Conservation (phyloP, 2,329 filamentous ascomycete species). For the Sporothrix luriei region DNA sequence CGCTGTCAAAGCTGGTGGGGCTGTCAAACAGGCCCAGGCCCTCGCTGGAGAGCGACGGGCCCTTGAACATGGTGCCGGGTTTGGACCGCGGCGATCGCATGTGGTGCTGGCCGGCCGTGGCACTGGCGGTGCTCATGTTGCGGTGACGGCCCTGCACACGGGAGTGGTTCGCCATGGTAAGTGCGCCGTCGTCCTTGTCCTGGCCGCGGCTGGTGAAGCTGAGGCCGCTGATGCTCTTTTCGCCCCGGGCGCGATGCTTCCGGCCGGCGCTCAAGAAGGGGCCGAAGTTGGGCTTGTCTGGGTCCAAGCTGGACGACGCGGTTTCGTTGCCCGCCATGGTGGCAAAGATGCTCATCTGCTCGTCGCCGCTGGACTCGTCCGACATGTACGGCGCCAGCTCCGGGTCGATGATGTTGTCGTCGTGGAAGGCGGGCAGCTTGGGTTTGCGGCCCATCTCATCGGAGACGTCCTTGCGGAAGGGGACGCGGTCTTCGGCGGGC, state of each 20-base stretch:
- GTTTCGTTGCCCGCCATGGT: constrained; percentile 68
- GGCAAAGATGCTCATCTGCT: constrained; percentile 84
- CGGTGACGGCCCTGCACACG: constrained; percentile 68
- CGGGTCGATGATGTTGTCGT: constrained; percentile 97
- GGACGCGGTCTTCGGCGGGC: constrained; percentile 75
- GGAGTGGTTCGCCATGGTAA: constrained; percentile 60
- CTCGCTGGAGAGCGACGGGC: constrained; percentile 57
- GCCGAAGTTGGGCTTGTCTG: constrained; percentile 72
- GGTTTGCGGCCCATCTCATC: constrained; percentile 68
- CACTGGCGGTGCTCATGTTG: constrained; percentile 82
- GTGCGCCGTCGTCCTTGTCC: constrained; percentile 63
- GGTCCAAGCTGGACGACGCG: constrained; percentile 68
- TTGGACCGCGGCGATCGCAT: constrained; percentile 71
- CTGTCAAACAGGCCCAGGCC: constrained; percentile 53
- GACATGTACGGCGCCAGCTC: constrained; percentile 95
- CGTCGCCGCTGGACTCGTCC: constrained; percentile 90
- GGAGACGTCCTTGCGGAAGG: constrained; percentile 74
- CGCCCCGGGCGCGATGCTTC: constrained; percentile 74
- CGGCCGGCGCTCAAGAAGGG: constrained; percentile 72
- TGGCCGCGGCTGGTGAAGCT: constrained; percentile 69
- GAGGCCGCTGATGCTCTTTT: constrained; percentile 73
- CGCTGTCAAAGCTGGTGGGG: constrained; percentile 47
- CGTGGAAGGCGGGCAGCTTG: constrained; percentile 87
- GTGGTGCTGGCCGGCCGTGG: constrained; percentile 58
- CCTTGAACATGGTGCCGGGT: constrained; percentile 58